phyloP scores from a whole-genome alignment of 2,329 filamentous ascomycete species.

The Ophiostoma sp. region DNA sequence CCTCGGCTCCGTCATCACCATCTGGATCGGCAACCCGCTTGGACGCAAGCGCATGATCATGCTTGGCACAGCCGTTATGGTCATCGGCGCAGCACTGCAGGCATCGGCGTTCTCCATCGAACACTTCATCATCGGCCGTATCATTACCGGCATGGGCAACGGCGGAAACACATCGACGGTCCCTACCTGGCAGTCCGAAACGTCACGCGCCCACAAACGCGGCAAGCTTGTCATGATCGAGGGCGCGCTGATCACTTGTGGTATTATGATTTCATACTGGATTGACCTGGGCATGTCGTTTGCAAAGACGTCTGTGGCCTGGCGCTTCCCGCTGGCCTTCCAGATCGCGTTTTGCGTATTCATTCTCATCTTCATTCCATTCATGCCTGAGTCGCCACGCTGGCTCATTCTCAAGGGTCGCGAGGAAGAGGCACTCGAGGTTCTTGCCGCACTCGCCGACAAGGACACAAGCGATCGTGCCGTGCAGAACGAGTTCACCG shows the following conservation, averaged over 20 bases:
- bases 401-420: constrained; percentile 43
- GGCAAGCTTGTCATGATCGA: constrained; percentile 59
- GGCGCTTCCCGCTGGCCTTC: constrained; percentile 58
- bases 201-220: constrained; percentile 50
- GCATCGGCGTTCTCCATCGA: constrained; percentile 36
- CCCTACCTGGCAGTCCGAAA: constrained; percentile 58
- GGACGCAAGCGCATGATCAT: constrained; percentile 41
- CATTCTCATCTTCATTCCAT: constrained; percentile 49
- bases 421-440: constrained; percentile 40
- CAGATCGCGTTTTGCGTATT: constrained; percentile 55
- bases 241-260: constrained; percentile 52
- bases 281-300: constrained; percentile 54
- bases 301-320: constrained; percentile 44
- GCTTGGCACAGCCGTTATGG: constrained; percentile 38
- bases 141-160: constrained; percentile 42
- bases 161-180: constrained; percentile 42
- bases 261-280: constrained; percentile 56
- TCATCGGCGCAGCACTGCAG: constrained; percentile 41
- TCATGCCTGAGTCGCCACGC: constrained; percentile 47
- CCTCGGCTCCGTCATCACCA: constrained; percentile 30
- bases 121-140: constrained; percentile 43
- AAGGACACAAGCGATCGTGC: constrained; percentile 44
- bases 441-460: constrained; percentile 40
- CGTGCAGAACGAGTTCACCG: constrained; percentile 48
- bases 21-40: constrained; percentile 38